These are phyloP conservation scores for Bromus sterilis DNA, from an alignment of 176 grass and related monocot genomes.

Conservation along the genomic window DNA sequence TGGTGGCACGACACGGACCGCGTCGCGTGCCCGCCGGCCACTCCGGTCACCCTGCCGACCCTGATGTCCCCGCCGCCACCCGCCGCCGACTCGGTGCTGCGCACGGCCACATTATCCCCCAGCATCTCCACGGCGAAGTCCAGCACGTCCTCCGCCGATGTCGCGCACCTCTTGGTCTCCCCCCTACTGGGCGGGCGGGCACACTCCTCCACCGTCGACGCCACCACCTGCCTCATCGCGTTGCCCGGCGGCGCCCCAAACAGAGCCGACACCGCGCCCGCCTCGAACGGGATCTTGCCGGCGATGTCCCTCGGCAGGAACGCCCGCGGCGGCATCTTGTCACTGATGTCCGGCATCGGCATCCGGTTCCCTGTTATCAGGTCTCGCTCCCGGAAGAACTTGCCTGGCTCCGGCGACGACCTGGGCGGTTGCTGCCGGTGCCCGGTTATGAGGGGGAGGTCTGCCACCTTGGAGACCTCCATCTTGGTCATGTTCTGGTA, in stretches of 20 bases:
- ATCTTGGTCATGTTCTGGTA: slow-evolving; percentile 1
- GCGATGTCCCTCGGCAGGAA: slow-evolving; percentile 4
- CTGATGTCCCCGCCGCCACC: not conserved
- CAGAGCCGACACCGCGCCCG: not conserved
- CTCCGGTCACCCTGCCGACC: not conserved
- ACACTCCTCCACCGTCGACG: not conserved
- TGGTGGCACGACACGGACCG: not conserved
- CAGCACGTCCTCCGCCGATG: not conserved
- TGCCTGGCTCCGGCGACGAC: not conserved
- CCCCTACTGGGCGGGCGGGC: not conserved
- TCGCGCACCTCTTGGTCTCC: not conserved
- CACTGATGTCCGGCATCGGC: not conserved
- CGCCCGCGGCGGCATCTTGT: not conserved
- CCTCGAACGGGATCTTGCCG: not conserved
- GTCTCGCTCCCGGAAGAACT: slow-evolving; percentile 1
- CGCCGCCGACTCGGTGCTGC: not conserved
- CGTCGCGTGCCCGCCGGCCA: not conserved
- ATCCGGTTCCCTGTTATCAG: not conserved
- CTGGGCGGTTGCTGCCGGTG: not conserved
- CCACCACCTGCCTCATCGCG: slow-evolving; percentile 1
- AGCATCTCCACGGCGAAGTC: slow-evolving; percentile 3
- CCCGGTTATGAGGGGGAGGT: not conserved
- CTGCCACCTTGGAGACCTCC: not conserved
- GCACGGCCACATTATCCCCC: not conserved
- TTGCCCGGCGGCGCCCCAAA: not conserved